Evolutionary conservation across 768 basidiomycete genomes (phyloP).

Genomic region (Podaxis pistillaris): DNA sequence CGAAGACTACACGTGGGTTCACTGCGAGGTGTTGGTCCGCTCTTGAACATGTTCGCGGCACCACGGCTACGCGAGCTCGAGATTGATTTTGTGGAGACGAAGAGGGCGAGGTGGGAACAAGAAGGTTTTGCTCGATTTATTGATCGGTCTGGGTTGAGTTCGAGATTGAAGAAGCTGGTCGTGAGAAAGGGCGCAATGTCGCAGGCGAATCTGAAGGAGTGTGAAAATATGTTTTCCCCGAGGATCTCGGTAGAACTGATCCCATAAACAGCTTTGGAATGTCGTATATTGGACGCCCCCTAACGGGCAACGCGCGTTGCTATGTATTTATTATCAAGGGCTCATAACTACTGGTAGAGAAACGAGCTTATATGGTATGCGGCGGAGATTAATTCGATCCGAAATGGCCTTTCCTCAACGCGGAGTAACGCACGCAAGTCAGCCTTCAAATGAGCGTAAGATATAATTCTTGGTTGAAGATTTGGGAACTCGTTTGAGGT

Average conservation of each 20-base stretch:
- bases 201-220: not conserved
- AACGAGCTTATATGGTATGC: too few species aligned
- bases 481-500: too few species aligned
- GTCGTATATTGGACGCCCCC: not conserved
- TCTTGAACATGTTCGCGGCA: not conserved
- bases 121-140: not conserved
- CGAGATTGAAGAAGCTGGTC: not conserved
- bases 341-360: too few species aligned
- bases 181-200: not conserved
- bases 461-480: too few species aligned
- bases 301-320: too few species aligned
- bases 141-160: not conserved
- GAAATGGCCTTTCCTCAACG: too few species aligned
- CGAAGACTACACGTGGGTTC: conserved; percentile 3
- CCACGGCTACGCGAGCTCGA: not conserved
- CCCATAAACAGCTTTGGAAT: not conserved
- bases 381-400: too few species aligned
- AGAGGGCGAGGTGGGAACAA: not conserved
- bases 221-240: not conserved
- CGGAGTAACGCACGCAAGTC: too few species aligned
- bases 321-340: too few species aligned
- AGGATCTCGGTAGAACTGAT: not conserved
- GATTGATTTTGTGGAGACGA: conserved; percentile 3
- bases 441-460: too few species aligned
- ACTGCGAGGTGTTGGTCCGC: not conserved